Conservation (phyloP, 75 land plant species). For the Chamaecyparis obtusa region DNA sequence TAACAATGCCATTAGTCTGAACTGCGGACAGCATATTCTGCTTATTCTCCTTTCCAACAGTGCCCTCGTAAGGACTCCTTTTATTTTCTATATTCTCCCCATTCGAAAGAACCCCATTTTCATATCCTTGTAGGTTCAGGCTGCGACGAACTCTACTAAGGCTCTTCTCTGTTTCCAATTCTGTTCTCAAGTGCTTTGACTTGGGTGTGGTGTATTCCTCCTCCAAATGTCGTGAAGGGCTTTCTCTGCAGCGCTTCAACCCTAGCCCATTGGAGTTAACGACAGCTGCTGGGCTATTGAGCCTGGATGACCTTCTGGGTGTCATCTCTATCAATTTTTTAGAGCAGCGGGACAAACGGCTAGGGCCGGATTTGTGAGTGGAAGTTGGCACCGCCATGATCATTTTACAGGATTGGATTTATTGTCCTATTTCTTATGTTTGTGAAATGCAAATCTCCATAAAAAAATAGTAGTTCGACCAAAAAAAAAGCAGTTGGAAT, state of each 20-base stretch:
- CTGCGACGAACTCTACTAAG: not conserved
- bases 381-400: not conserved
- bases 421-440: not conserved
- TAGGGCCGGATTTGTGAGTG: not conserved
- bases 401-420: not conserved
- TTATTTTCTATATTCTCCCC: not conserved
- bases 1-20: conserved; percentile 5
- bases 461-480: not conserved
- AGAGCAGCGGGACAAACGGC: not conserved
- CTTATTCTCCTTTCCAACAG: not conserved
- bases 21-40: not conserved
- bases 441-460: not conserved
- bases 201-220: not conserved
- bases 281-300: not conserved
- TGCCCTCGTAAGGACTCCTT: not conserved
- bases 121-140: not conserved
- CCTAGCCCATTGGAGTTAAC: not conserved
- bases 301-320: not conserved
- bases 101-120: conserved; percentile 2
- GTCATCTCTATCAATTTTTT: not conserved
- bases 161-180: not conserved
- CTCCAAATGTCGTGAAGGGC: not conserved
- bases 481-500: not conserved
- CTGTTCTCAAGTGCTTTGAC: not conserved
- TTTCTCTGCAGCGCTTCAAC: not conserved